These are phyloP conservation scores for Stephanodiscus triporus DNA, from an alignment of 108 stramenopile species.

Conservation along the genomic window DNA sequence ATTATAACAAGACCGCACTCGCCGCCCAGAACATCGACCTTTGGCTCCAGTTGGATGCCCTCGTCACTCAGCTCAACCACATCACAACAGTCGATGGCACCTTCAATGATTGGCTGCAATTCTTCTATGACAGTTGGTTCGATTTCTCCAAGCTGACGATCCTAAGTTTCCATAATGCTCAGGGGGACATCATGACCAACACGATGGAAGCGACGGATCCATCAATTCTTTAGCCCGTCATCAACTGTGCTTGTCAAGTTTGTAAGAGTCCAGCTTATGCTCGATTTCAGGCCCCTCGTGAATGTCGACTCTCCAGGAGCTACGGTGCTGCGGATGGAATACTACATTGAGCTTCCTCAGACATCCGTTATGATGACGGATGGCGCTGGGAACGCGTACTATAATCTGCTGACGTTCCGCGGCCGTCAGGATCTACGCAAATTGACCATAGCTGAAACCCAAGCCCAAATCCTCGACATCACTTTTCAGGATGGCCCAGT, in stretches of 20 bases:
- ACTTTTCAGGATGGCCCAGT: neutral
- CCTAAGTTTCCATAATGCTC: neutral
- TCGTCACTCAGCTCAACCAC: neutral
- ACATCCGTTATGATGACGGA: no score
- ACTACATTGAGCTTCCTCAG: slow-evolving; percentile 4
- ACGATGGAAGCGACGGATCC: neutral
- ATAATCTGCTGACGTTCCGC: no score
- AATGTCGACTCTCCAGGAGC: neutral
- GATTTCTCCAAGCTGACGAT: neutral
- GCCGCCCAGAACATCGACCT: no score
- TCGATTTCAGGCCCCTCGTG: neutral
- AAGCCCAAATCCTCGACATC: neutral
- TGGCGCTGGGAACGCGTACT: no score
- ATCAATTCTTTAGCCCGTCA: neutral
- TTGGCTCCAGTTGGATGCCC: no score
- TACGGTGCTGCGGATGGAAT: neutral
- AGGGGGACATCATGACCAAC: neutral
- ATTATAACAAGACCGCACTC: no score
- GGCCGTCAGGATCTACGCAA: no score
- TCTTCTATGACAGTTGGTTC: neutral
- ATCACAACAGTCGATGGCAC: neutral
- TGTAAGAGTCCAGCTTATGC: neutral
- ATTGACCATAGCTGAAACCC: neutral
- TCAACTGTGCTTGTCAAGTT: neutral
- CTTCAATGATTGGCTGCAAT: neutral